Evolutionary conservation across 2,329 filamentous ascomycete genomes (phyloP).

Genomic region (Zymoseptoria ardabiliae): DNA sequence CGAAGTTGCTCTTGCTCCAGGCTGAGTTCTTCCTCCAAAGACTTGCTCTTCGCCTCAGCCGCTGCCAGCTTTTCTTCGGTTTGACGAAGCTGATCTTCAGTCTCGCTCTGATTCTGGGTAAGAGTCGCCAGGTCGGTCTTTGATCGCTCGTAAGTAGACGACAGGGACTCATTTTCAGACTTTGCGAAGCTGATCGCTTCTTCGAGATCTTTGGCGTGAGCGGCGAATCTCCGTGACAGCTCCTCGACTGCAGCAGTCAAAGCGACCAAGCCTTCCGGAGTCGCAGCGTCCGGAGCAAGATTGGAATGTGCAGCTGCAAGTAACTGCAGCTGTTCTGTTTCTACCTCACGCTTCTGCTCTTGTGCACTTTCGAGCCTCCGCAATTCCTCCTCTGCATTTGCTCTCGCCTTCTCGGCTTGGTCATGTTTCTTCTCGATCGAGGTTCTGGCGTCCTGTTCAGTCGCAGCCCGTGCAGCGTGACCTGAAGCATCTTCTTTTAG

Average conservation of each 20-base stretch:
- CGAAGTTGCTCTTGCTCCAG: conserved; percentile 64
- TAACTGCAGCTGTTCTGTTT: conserved; percentile 26
- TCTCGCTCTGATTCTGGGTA: conserved; percentile 27
- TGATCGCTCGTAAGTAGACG: conserved; percentile 34
- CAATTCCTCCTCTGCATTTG: conserved; percentile 29
- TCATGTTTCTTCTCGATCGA: conserved; percentile 46
- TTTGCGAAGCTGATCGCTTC: conserved; percentile 41
- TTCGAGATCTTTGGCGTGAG: conserved; percentile 39
- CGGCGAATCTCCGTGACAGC: conserved; percentile 35
- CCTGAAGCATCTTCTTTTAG: conserved; percentile 47
- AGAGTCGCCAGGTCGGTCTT: conserved; percentile 28
- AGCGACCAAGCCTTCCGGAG: conserved; percentile 32
- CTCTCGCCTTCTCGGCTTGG: conserved; percentile 20
- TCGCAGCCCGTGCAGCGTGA: conserved; percentile 56
- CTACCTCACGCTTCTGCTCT: conserved; percentile 43
- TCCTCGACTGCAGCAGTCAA: conserved; percentile 40
- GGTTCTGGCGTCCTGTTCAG: conserved; percentile 57
- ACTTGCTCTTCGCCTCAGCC: conserved; percentile 40
- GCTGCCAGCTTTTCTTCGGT: conserved; percentile 39
- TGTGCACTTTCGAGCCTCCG: conserved; percentile 53
- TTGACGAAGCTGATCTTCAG: conserved; percentile 32
- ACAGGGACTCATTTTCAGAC: conserved; percentile 39
- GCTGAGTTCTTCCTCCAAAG: conserved; percentile 47
- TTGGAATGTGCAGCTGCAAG: conserved; percentile 33
- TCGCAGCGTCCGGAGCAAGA: conserved; percentile 30